Evolutionary conservation across 768 basidiomycete genomes (phyloP), one percentile per base, ranked within the genome.

Genomic region (Tremella yokohamensis): DNA sequence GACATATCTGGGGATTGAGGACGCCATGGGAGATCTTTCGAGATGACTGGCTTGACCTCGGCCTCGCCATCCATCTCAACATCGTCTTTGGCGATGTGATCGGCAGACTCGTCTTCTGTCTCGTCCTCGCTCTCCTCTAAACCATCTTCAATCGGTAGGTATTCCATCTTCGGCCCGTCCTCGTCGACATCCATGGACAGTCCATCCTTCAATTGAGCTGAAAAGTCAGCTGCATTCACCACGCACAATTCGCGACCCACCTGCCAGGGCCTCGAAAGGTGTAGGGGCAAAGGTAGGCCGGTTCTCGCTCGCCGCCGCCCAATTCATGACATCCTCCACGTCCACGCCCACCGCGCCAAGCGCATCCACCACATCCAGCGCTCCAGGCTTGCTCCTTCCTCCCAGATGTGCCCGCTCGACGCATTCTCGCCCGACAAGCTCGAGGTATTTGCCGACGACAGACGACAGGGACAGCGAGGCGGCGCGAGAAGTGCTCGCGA

Each of bases 401-500:
- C 64, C 63, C 39, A 64, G 37, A 34, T 53, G 42, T 2, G 70
- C 68, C 34, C 62, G 29, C 37, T 65, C 65, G 2, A 63, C 60
- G 55, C 65, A 68, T 56, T 61, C 38, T 37, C 49, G 47, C 12
- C 65, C 68, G 44, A 72, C 56, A 8, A 65, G 34, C 19, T 61
- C 57, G 34, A 72, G 51, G 44, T 72, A 70, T 51, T 58, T 51
- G 2, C 53, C 56, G 3, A 65, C 29, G 9, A 60, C 64, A 19
- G 62, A 51, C 9, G 70, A 68, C 6, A 72, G 56, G 24, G 68
- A 63, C n/a, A 68, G 22, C 9, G 62, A 62, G 13, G 70, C 68
- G 18, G 70, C 65, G 24, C 53, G 54, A 11, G 65, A 68, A 13
- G 68, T 69, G 18, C 68, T 67, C 15, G 70, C 66, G 64, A 72